phyloP scores from a whole-genome alignment of 2,329 filamentous ascomycete genomes.

The Xylaria sp. region DNA sequence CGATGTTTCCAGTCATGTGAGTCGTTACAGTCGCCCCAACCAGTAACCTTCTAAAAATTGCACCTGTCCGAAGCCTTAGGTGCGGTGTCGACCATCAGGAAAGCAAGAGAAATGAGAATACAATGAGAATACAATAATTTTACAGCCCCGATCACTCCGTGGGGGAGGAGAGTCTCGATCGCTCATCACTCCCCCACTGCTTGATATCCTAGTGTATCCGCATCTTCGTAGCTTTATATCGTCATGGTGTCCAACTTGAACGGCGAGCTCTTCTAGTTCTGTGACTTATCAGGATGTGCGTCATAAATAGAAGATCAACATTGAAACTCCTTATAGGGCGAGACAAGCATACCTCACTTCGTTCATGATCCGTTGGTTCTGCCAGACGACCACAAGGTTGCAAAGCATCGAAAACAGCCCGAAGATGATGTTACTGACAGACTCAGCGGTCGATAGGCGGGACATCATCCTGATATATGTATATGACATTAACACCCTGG shows the following conservation, averaged over 20 bases:
- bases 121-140: slow-evolving; percentile 7
- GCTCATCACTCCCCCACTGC: neutral
- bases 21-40: neutral
- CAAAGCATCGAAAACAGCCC: slow-evolving; percentile 25
- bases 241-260: slow-evolving; percentile 13
- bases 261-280: slow-evolving; percentile 10
- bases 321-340: neutral
- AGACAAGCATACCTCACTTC: slow-evolving; percentile 20
- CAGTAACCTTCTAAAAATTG: neutral
- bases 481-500: neutral
- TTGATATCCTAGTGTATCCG: too few relatives aligned
- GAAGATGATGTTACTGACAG: slow-evolving; percentile 27
- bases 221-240: neutral
- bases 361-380: slow-evolving; percentile 25
- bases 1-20: neutral
- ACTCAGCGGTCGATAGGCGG: slow-evolving; percentile 23
- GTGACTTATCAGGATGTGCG: slow-evolving; percentile 2
- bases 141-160: neutral
- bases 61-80: neutral
- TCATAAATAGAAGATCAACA: neutral
- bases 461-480: slow-evolving; percentile 17
- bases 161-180: neutral
- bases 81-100: neutral
- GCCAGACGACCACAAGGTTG: slow-evolving; percentile 26
- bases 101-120: neutral